Percentiles rank a stretch among this genome's conserved stretches.
These are phyloP conservation scores for Claviceps sp. DNA, from an alignment of 2,329 filamentous ascomycete genomes.

Conservation along the genomic window DNA sequence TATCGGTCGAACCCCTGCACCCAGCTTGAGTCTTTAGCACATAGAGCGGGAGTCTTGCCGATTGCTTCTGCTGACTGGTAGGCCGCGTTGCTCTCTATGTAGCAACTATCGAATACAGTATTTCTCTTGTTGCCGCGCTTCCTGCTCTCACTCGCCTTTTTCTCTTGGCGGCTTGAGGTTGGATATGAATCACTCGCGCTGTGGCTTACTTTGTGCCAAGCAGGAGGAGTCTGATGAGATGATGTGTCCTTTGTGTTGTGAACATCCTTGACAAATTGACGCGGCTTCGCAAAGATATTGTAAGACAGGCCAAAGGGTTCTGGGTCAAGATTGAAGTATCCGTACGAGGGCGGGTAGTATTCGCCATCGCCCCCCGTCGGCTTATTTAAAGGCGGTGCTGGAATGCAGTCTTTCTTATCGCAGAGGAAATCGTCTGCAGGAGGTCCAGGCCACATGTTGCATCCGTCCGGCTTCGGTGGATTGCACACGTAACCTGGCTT, in stretches of 20 bases:
- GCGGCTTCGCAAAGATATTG: conserved; percentile 41
- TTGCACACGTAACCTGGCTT: conserved; percentile 38
- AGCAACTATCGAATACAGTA: conserved; percentile 36
- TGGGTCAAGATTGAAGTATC: conserved; percentile 53
- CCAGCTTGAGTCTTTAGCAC: conserved; percentile 30
- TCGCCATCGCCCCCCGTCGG: conserved; percentile 30
- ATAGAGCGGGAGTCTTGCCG: conserved; percentile 37
- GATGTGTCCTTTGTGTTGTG: conserved; percentile 33
- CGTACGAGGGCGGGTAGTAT: conserved; percentile 35
- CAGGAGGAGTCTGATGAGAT: conserved; percentile 34
- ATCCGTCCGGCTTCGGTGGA: conserved; percentile 33
- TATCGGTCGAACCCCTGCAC: not conserved
- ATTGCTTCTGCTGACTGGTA: conserved; percentile 33
- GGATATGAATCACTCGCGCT: not conserved
- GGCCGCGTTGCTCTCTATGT: conserved; percentile 35
- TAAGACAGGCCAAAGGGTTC: conserved; percentile 48
- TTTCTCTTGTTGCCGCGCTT: conserved; percentile 23
- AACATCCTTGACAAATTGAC: conserved; percentile 22
- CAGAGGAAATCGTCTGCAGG: conserved; percentile 35
- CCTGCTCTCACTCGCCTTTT: conserved; percentile 4
- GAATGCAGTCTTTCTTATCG: conserved; percentile 28
- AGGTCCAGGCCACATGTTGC: conserved; percentile 36
- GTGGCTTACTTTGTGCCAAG: conserved; percentile 9
- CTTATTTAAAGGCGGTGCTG: conserved; percentile 22
- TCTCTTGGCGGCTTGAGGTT: not conserved